Conservation (phyloP, 805 yeast genomes). For the Tetrapisispora fleetii region DNA sequence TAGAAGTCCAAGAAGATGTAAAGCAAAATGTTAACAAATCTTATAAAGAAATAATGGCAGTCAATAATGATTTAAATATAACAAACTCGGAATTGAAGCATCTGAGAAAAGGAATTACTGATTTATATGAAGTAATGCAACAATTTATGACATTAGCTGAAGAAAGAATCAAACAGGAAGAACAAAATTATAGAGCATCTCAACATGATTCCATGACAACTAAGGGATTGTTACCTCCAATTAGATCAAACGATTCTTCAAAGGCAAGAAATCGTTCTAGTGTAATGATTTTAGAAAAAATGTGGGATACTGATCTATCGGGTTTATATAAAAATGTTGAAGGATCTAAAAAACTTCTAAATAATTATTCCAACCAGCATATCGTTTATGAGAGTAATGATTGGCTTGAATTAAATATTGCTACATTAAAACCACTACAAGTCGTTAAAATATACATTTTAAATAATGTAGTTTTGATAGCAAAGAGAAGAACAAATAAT, state of each 20-base stretch:
- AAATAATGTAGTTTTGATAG: conserved; percentile 69
- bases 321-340: conserved; percentile 73
- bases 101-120: conserved; percentile 50
- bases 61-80: conserved; percentile 49
- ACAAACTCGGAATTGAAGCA: conserved; percentile 56
- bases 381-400: conserved; percentile 67
- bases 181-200: conserved; percentile 13
- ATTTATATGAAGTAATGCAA: conserved; percentile 48
- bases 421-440: conserved; percentile 72
- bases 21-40: conserved; percentile 52
- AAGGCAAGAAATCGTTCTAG: conserved; percentile 50
- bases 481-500: conserved; percentile 39
- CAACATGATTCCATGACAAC: not conserved
- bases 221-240: conserved; percentile 15
- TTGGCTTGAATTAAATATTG: conserved; percentile 80
- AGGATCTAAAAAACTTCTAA: conserved; percentile 76
- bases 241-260: conserved; percentile 6
- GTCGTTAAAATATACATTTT: conserved; percentile 67
- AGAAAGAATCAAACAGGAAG: conserved; percentile 40
- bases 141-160: conserved; percentile 56
- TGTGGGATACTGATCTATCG: conserved; percentile 70
- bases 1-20: conserved; percentile 45
- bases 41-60: conserved; percentile 48
- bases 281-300: conserved; percentile 60
- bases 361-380: conserved; percentile 49